These are phyloP conservation scores for Dionaea muscipula DNA, from an alignment of 179 eudicot genomes.

Conservation along the genomic window DNA sequence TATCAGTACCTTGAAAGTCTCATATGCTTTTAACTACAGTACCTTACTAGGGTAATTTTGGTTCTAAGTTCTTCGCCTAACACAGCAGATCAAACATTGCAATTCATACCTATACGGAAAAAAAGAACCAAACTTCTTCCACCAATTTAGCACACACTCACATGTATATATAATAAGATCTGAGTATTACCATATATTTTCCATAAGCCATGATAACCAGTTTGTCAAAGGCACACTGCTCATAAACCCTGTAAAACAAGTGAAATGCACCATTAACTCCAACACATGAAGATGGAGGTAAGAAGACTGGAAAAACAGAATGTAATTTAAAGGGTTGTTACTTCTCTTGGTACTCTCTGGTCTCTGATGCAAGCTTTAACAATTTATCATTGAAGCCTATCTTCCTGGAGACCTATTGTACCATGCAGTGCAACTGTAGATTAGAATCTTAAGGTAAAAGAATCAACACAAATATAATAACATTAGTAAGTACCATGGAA, in stretches of 20 bases:
- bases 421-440: background rate
- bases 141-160: too few species aligned
- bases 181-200: slow-evolving; percentile 50
- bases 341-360: slow-evolving; percentile 51
- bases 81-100: too few species aligned
- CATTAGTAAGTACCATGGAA: background rate
- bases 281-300: slow-evolving; percentile 1
- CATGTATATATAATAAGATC: background rate
- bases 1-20: too few species aligned
- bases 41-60: too few species aligned
- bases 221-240: slow-evolving; percentile 44
- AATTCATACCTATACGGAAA: too few species aligned
- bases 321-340: slow-evolving; percentile 16
- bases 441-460: too few species aligned
- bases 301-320: slow-evolving; percentile 2
- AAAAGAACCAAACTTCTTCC: too few species aligned
- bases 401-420: slow-evolving; percentile 32
- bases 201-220: slow-evolving; percentile 47
- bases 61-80: too few species aligned
- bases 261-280: slow-evolving; percentile 10
- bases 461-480: background rate
- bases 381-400: slow-evolving; percentile 28
- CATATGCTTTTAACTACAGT: too few species aligned
- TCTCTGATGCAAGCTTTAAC: slow-evolving; percentile 25
- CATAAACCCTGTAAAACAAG: slow-evolving; percentile 33